These are phyloP conservation scores for Taphrina deformans DNA, from an alignment of 1,139 yeast genomes.

Conservation along the genomic window DNA sequence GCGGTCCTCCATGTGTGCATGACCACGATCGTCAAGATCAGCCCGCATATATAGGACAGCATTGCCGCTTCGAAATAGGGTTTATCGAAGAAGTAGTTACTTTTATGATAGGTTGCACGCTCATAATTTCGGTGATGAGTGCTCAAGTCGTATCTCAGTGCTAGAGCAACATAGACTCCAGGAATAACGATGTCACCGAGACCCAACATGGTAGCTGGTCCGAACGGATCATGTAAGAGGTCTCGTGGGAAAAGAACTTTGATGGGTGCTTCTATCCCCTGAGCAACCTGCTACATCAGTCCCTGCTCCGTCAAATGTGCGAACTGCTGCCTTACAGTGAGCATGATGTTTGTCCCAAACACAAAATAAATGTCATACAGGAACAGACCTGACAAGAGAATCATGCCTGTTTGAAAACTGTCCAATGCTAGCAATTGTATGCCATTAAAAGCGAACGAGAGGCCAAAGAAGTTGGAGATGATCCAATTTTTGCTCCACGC, in stretches of 20 bases:
- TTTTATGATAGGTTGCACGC: slow-evolving; percentile 35
- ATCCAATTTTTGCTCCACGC: slow-evolving; percentile 47
- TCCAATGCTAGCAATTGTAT: slow-evolving; percentile 46
- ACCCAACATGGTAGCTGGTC: slow-evolving; percentile 51
- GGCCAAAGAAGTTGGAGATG: slow-evolving; percentile 47
- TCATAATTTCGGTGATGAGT: slow-evolving; percentile 45
- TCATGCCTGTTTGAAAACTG: slow-evolving; percentile 51
- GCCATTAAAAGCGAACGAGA: slow-evolving; percentile 49
- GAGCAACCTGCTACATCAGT: slow-evolving; percentile 46
- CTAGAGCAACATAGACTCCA: slow-evolving; percentile 54
- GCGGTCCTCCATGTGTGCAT: slow-evolving; percentile 51
- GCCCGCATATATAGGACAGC: slow-evolving; percentile 52
- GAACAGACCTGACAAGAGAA: slow-evolving; percentile 55
- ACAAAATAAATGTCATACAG: slow-evolving; percentile 68
- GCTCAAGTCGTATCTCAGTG: slow-evolving; percentile 55
- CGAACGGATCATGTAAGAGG: slow-evolving; percentile 39
- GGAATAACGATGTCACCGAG: slow-evolving; percentile 65
- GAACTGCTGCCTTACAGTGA: slow-evolving; percentile 48
- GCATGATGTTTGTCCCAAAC: slow-evolving; percentile 63
- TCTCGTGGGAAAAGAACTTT: slow-evolving; percentile 54
- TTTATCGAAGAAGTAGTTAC: slow-evolving; percentile 46
- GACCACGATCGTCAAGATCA: slow-evolving; percentile 51
- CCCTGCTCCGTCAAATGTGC: neutral
- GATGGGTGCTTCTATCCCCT: slow-evolving; percentile 56
- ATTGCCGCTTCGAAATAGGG: slow-evolving; percentile 54